Evolutionary conservation across 106 monocot genomes (phyloP).

Genomic region (Phalaenopsis aphrodite): DNA sequence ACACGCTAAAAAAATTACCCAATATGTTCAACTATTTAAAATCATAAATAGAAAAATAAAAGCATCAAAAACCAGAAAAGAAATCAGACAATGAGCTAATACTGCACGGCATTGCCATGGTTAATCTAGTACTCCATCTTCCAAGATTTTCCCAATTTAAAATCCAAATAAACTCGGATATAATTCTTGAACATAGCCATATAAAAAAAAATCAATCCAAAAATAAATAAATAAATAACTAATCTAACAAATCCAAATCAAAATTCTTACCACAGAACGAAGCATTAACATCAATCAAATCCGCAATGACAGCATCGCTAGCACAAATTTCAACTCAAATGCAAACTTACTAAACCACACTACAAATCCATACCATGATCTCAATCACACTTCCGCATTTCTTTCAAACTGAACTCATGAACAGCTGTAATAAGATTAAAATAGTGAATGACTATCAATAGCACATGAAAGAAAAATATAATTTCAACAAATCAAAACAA

Average conservation of each 20-base stretch:
- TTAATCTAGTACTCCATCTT: not conserved
- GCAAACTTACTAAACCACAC: not conserved
- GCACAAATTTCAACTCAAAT: not conserved
- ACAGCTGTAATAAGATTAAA: not conserved
- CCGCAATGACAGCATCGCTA: not conserved
- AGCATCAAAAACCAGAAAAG: not conserved
- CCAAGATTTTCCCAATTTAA: not conserved
- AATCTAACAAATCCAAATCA: not conserved
- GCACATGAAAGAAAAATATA: not conserved
- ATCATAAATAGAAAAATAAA: not conserved
- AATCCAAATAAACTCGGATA: not conserved
- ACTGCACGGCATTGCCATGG: not conserved
- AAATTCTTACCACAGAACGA: not conserved
- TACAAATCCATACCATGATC: not conserved
- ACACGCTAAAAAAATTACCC: not conserved
- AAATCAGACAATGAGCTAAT: no score
- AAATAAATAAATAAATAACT: not conserved
- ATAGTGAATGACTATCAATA: not conserved
- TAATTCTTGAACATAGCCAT: not conserved
- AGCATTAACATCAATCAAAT: not conserved
- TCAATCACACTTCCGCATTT: not conserved
- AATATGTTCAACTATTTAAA: not conserved
- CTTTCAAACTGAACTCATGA: not conserved
- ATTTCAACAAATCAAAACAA: not conserved
- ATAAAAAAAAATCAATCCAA: not conserved